Evolutionary conservation across 208 protist species (phyloP).

Genomic region (Strigomonas oncopelti): DNA sequence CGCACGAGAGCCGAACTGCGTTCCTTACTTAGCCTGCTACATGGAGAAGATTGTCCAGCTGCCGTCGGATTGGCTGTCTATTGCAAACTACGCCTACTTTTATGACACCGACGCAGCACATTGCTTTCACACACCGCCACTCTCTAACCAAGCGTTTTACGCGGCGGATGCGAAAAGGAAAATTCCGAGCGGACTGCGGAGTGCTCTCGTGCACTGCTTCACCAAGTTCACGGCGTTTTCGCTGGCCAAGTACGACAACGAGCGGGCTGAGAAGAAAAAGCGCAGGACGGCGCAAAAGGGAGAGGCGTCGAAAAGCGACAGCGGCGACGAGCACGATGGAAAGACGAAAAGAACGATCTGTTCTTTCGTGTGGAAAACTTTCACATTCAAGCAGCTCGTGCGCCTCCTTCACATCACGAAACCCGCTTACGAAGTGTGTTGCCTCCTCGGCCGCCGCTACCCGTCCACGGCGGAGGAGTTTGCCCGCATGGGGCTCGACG

Average conservation of each 20-base stretch:
- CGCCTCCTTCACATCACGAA: conserved; percentile 78
- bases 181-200: conserved; percentile 83
- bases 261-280: conserved; percentile 49
- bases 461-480: conserved; percentile 80
- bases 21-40: conserved; percentile 84
- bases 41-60: conserved; percentile 75
- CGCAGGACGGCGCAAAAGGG: conserved; percentile 4
- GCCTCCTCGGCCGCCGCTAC: conserved; percentile 92
- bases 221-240: conserved; percentile 87
- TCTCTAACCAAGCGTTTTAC: not conserved
- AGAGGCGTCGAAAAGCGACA: not conserved
- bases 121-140: conserved; percentile 6
- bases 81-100: conserved; percentile 82
- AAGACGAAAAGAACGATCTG: not conserved
- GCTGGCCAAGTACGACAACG: conserved; percentile 94
- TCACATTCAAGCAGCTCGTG: conserved; percentile 80
- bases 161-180: conserved; percentile 2
- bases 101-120: conserved; percentile 41
- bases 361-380: conserved; percentile 8
- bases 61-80: conserved; percentile 92
- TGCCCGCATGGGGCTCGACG: conserved; percentile 31
- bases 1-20: conserved; percentile 63
- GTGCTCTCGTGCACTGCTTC: conserved; percentile 84
- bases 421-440: conserved; percentile 83
- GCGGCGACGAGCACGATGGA: not conserved